Evolutionary conservation across 768 basidiomycete species (phyloP), one percentile per base, ranked within the genome.

Genomic region (Termitomyces titanicus): DNA sequence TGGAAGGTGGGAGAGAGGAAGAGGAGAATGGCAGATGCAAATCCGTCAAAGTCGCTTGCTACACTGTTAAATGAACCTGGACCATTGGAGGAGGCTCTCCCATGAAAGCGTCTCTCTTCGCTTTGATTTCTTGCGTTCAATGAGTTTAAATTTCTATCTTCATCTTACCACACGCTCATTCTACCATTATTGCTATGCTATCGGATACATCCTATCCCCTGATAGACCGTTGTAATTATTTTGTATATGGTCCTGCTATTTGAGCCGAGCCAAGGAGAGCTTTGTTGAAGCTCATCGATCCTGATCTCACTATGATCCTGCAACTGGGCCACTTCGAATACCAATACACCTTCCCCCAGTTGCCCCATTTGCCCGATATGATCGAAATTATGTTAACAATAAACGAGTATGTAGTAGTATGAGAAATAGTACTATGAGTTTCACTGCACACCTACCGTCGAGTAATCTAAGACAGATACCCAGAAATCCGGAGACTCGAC

Each of bases 1-100:
- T 89, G 87, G 88, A 87, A 90, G 67, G 90, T 92, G 9, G 81
- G 89, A 31, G 87, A 92, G 70, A 76, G 78, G 63, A 74, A 84
- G 66, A 71, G 86, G 56, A 78, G 76, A 68, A 74, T 86, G 77
- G 66, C 66, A 40, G 62, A 67, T 43, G 48, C 42, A 12, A 18
- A 33, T 24, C 34, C 40, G 20, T 42, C 35, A 1, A n/a, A 39
- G n/a, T 20, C 22, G 12, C 20, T 15, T 37, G 18, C 27, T 37
- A 3, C 48, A 31, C 3, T 31, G 54, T 15, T 35, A 22, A n/a
- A 11, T 51, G 48, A 38, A 45, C 34, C 35, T 11, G 43, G 40
- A 8, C 27, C 39, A 13, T 17, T 39, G 37, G 55, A 38, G 18
- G 56, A 50, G 35, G 39, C 46, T 7, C 27, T 5, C n/a, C 24